phyloP scores from a whole-genome alignment of 148 eudicot species.

The Salicornia ramosissima region DNA sequence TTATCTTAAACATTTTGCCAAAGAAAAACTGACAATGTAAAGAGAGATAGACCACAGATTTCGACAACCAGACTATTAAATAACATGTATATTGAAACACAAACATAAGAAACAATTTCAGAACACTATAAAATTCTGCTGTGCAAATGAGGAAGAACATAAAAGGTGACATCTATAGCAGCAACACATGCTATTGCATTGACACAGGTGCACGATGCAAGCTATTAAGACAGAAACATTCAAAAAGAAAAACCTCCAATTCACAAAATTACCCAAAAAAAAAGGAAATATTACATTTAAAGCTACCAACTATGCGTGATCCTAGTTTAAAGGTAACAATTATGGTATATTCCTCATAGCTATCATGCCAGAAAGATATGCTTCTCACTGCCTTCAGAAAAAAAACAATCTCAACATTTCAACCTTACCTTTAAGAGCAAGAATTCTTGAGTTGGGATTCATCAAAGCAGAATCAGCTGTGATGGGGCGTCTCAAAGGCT shows the following conservation, averaged over 20 bases:
- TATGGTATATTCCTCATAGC: no score
- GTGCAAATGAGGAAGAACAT: background rate
- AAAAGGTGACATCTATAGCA: background rate
- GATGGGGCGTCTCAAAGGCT: slow-evolving; percentile 89
- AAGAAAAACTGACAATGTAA: no score
- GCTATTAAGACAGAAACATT: background rate
- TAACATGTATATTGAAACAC: background rate
- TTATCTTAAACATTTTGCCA: background rate
- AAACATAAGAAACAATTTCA: background rate
- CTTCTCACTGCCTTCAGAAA: background rate
- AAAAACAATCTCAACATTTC: background rate
- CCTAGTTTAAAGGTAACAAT: no score
- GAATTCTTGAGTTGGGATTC: slow-evolving; percentile 80
- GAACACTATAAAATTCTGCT: background rate
- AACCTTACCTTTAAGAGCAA: slow-evolving; percentile 76
- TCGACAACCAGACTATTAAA: no score
- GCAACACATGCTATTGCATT: background rate
- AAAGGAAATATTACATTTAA: background rate
- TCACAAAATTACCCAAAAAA: background rate
- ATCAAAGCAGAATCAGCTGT: slow-evolving; percentile 94
- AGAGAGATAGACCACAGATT: no score
- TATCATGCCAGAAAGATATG: background rate
- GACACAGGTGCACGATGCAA: background rate
- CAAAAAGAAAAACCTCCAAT: background rate
- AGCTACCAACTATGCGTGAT: no score